These are phyloP conservation scores for Bretschneidera sinensis DNA, from an alignment of 345 rosid genomes.

Conservation along the genomic window DNA sequence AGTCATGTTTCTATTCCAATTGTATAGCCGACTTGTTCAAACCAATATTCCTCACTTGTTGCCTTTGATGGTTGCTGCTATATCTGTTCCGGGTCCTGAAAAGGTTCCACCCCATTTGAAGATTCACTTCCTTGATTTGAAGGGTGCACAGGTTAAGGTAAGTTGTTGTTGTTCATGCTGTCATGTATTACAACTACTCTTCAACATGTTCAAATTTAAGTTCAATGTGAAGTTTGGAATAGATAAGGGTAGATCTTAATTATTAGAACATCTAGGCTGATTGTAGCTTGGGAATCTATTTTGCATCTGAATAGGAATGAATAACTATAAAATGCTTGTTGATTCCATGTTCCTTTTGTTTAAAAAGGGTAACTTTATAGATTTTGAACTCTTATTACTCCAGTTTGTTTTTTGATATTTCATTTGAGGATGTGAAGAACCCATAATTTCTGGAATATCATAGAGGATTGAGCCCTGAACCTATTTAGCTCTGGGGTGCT, in stretches of 20 bases:
- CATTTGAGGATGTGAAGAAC: neutral
- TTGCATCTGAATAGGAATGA: neutral
- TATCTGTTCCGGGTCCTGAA: conserved; percentile 94
- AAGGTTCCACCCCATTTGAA: conserved; percentile 84
- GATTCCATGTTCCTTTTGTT: too few relatives aligned
- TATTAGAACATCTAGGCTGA: neutral
- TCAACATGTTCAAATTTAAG: too few relatives aligned
- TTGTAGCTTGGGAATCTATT: neutral
- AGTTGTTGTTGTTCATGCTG: conserved; percentile 20
- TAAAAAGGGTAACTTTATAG: too few relatives aligned
- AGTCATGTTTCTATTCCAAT: conserved; percentile 96
- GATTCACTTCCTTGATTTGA: conserved; percentile 84
- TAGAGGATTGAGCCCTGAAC: neutral
- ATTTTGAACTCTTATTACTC: neutral
- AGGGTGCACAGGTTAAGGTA: conserved; percentile 99
- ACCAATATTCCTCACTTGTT: conserved; percentile 89
- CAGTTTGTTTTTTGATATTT: neutral
- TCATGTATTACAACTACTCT: neutral
- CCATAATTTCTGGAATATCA: too few relatives aligned
- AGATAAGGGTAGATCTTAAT: neutral
- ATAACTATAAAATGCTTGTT: too few relatives aligned
- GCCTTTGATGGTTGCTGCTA: conserved; percentile 96
- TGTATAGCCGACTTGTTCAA: conserved; percentile 89
- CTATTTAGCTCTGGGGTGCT: neutral
- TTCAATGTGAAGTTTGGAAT: too few relatives aligned